phyloP scores from a whole-genome alignment of 805 yeast species.

The Candida maris region DNA sequence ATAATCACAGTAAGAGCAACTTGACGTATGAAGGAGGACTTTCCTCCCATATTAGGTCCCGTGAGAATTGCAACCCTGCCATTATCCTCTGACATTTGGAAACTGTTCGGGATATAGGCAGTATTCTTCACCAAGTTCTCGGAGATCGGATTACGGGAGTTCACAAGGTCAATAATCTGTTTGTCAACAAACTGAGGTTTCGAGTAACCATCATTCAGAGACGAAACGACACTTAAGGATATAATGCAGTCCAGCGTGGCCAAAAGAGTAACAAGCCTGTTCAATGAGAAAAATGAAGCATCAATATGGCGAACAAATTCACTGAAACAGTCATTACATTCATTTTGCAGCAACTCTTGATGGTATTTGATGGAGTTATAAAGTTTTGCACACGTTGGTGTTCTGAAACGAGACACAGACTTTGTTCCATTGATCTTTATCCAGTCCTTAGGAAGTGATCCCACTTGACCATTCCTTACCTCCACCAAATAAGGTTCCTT shows the following conservation, averaged over 20 bases:
- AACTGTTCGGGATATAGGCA: constrained; percentile 63
- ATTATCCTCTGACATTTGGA: constrained; percentile 42
- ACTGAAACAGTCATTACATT: constrained; percentile 45
- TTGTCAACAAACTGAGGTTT: constrained; percentile 50
- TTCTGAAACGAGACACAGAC: constrained; percentile 65
- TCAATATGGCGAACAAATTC: constrained; percentile 40
- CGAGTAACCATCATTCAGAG: constrained; percentile 39
- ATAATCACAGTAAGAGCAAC: constrained; percentile 66
- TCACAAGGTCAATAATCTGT: constrained; percentile 46
- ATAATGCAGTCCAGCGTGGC: constrained; percentile 63
- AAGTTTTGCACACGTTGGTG: constrained; percentile 53
- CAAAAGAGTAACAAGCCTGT: constrained; percentile 42
- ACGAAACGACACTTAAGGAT: constrained; percentile 61
- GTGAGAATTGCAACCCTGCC: constrained; percentile 64
- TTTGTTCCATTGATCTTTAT: constrained; percentile 67
- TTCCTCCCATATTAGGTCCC: constrained; percentile 90
- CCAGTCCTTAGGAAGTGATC: constrained; percentile 71
- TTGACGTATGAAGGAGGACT: constrained; percentile 71
- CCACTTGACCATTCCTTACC: constrained; percentile 56
- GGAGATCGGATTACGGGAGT: constrained; percentile 45
- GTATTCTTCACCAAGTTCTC: constrained; percentile 17
- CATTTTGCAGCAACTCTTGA: constrained; percentile 47
- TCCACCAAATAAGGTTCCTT: constrained; percentile 76
- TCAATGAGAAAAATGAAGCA: constrained; percentile 34
- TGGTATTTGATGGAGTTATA: constrained; percentile 56